Evolutionary conservation across 306 rosid genomes (phyloP), one percentile per base, ranked within the genome.

Genomic region (Begonia fuchsioides): DNA sequence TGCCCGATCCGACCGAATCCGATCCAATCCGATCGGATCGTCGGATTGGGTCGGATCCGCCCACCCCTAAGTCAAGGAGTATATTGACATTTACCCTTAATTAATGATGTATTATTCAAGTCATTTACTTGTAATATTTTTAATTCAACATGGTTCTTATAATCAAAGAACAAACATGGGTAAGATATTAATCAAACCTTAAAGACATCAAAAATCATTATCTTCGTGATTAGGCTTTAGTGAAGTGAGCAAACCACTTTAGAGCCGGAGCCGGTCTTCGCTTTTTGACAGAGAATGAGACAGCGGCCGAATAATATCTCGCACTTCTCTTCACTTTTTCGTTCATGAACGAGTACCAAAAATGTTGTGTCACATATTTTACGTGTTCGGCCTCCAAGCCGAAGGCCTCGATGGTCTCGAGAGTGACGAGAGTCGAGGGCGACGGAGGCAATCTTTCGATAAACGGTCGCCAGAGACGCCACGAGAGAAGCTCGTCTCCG

Each of bases 311-410:
- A 69, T 90, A 90, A 60, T 90, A 90, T 69, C 94, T 70, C 0
- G 90, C 98, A 39, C 95, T 81, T 15, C 98, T 72, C 78, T 77
- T 85, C 0, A 90, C 92, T 61, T 84, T 90, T 38, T 90, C 95
- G 44, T 79, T 90, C 49, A 78, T 76, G 52, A 90, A 90, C 0
- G 94, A 84, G 92, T 84, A 84, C 26, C 98, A 74, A 38, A 90
- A 90, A 70, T 90, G 95, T 35, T 85, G 95, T 0, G 98, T 84
- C 49, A 90, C 98, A 14, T 85, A 90, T 60, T 79, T 90, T 10
- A 90, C 94, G 26, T 90, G 95, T 40, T 70, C 59, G 0, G 98
- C 84, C 41, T 90, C 98, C 0, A 90, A 73, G 10, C 95, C 83
- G 26, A 90, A 90, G 12, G 95, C 95, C 67, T 90, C 97, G 0